Conservation (phyloP, 106 monocot species). For the Amphibolis antarctica region DNA sequence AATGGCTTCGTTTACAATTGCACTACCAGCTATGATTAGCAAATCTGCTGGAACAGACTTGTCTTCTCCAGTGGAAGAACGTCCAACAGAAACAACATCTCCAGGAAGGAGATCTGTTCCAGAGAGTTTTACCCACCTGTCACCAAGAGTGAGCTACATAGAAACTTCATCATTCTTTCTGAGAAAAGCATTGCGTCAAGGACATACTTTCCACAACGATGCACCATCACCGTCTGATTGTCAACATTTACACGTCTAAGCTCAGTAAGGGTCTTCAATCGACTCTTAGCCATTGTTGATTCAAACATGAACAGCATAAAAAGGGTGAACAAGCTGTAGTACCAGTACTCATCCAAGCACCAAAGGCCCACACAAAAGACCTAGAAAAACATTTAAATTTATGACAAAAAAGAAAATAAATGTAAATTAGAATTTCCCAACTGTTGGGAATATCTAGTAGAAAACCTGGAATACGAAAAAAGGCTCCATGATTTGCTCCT, state of each 20-base stretch:
- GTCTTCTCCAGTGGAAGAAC: slow-evolving; percentile 67
- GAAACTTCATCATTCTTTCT: neutral
- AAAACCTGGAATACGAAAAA: slow-evolving; percentile 97
- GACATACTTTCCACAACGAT: slow-evolving; percentile 87
- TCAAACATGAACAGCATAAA: slow-evolving; percentile 97
- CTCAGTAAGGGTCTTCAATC: slow-evolving; percentile 89
- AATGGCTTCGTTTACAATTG: slow-evolving; percentile 98
- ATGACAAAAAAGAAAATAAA: neutral
- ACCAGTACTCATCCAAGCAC: slow-evolving; percentile 99
- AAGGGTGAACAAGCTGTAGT: slow-evolving; percentile 96
- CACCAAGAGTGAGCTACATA: slow-evolving; percentile 1
- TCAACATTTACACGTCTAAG: slow-evolving; percentile 97
- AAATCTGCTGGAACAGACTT: slow-evolving; percentile 95
- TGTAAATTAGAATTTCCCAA: neutral
- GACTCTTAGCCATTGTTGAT: slow-evolving; percentile 97
- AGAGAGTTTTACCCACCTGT: slow-evolving; percentile 86
- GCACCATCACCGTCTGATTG: slow-evolving; percentile 58
- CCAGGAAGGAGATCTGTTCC: slow-evolving; percentile 97
- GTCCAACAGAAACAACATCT: slow-evolving; percentile 89
- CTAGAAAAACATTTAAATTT: slow-evolving; percentile 23
- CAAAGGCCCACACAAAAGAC: slow-evolving; percentile 97
- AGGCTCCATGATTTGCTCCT: slow-evolving; percentile 93
- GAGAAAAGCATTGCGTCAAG: neutral
- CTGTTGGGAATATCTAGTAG: neutral
- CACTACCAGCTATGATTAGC: slow-evolving; percentile 85